Evolutionary conservation across 495 filamentous ascomycete genomes (phyloP).

Genomic region (Cairneyella variabilis): DNA sequence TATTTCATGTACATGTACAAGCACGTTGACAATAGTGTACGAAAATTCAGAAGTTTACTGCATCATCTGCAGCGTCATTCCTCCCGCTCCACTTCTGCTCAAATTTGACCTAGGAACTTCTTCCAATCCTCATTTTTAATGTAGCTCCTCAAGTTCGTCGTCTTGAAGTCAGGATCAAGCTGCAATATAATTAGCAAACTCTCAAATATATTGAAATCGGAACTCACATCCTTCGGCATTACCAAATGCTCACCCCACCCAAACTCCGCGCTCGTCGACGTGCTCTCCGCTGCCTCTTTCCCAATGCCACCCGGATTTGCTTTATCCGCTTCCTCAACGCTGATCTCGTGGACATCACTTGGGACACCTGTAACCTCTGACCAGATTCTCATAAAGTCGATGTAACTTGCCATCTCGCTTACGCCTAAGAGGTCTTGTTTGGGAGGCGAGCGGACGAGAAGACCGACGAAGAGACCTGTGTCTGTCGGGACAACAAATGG

Average conservation of each 20-base stretch:
- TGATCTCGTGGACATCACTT: neutral
- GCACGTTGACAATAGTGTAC: too few species aligned
- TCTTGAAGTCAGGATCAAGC: conserved; percentile 12
- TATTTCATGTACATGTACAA: too few species aligned
- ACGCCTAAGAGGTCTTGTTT: conserved; percentile 16
- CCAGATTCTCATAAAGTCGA: conserved; percentile 16
- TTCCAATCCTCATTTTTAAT: conserved; percentile 19
- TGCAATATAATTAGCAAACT: neutral
- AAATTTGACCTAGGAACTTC: conserved; percentile 4
- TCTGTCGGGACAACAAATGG: conserved; percentile 14
- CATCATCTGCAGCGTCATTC: too few species aligned
- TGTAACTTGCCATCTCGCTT: conserved; percentile 13
- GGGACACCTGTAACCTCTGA: conserved; percentile 7
- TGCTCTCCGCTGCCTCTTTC: conserved; percentile 16
- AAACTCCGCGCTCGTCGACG: conserved; percentile 19
- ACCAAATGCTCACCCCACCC: conserved; percentile 21
- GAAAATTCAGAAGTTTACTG: too few species aligned
- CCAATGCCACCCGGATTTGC: conserved; percentile 16
- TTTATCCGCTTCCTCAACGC: conserved; percentile 11
- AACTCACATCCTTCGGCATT: conserved; percentile 20
- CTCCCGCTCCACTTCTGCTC: too few species aligned
- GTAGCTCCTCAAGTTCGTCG: conserved; percentile 13
- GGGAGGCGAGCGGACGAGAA: conserved; percentile 11
- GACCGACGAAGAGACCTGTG: conserved; percentile 9
- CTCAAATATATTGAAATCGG: neutral